Evolutionary conservation across 345 rosid genomes (phyloP).

Genomic region (Salix udensis): DNA sequence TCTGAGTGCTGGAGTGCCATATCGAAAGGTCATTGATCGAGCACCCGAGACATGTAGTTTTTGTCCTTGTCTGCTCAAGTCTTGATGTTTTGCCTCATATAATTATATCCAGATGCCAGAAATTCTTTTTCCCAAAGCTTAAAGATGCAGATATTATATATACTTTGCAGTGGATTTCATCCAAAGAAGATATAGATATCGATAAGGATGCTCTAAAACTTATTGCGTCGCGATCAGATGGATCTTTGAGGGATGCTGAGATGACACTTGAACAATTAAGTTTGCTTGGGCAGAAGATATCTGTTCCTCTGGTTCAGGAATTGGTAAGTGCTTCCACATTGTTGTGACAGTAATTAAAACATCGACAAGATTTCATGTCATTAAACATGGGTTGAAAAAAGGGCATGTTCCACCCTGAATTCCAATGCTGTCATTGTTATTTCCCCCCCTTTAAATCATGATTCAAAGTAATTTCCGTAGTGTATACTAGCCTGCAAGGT

Average conservation of each 20-base stretch:
- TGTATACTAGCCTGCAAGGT: not conserved
- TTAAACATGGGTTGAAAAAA: not conserved
- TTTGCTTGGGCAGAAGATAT: constrained; percentile 84
- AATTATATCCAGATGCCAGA: constrained; percentile 88
- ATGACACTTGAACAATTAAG: constrained; percentile 95
- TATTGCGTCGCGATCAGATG: constrained; percentile 94
- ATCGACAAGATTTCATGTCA: not conserved
- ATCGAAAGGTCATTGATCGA: constrained; percentile 74
- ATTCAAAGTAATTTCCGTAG: not conserved
- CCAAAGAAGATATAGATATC: constrained; percentile 66
- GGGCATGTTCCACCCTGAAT: not conserved
- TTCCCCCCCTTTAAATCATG: not conserved
- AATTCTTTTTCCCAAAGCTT: constrained; percentile 88
- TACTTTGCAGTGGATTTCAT: constrained; percentile 72
- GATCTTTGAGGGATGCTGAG: constrained; percentile 91
- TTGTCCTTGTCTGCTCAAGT: constrained; percentile 78
- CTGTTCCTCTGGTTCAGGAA: constrained; percentile 85
- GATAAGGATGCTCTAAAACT: constrained; percentile 80
- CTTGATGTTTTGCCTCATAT: constrained; percentile 92
- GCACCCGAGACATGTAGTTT: constrained; percentile 75
- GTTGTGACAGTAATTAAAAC: not conserved
- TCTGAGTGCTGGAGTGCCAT: constrained; percentile 77
- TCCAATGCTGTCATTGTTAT: not conserved
- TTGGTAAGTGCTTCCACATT: constrained; percentile 49
- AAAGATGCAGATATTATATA: constrained; percentile 80